These are phyloP conservation scores for Sporothrix brasiliensis DNA, from an alignment of 2,329 filamentous ascomycete species.

Conservation along the genomic window DNA sequence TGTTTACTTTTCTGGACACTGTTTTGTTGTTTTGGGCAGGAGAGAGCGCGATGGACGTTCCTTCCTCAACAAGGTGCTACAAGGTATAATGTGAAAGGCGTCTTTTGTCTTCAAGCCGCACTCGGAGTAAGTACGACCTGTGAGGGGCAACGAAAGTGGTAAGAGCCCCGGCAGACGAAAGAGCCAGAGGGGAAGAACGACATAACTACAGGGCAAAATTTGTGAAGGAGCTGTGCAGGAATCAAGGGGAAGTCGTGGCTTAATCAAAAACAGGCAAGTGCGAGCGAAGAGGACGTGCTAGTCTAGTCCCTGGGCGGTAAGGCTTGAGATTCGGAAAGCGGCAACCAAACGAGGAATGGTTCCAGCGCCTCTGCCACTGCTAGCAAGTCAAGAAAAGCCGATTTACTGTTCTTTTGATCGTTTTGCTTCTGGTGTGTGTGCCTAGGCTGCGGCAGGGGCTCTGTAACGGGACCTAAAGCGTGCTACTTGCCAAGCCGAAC, in stretches of 20 bases:
- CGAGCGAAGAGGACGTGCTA: not conserved
- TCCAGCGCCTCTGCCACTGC: conserved; percentile 12
- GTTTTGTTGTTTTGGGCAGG: not conserved
- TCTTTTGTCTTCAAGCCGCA: not conserved
- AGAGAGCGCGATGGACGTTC: not conserved
- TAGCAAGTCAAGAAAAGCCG: not conserved
- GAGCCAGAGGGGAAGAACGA: no score
- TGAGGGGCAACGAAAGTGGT: not conserved
- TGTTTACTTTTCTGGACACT: not conserved
- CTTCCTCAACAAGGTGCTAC: not conserved
- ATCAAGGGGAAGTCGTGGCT: conserved; percentile 7
- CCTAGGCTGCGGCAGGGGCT: not conserved
- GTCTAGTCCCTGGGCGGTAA: conserved; percentile 22
- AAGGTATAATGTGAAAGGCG: not conserved
- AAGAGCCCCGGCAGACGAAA: not conserved
- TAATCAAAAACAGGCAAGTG: conserved; percentile 22
- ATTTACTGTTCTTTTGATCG: not conserved
- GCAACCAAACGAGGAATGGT: conserved; percentile 1
- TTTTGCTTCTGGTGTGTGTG: not conserved
- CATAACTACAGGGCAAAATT: not conserved
- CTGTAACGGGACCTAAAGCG: conserved; percentile 21
- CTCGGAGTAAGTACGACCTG: no score
- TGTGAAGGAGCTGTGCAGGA: not conserved
- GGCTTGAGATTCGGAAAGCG: conserved; percentile 7
- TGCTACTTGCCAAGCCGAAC: conserved; percentile 9